Percentiles rank a stretch among this genome's conserved stretches.
These are phyloP conservation scores for Colletotrichum sp. DNA, from an alignment of 2,329 filamentous ascomycete species.

Conservation along the genomic window DNA sequence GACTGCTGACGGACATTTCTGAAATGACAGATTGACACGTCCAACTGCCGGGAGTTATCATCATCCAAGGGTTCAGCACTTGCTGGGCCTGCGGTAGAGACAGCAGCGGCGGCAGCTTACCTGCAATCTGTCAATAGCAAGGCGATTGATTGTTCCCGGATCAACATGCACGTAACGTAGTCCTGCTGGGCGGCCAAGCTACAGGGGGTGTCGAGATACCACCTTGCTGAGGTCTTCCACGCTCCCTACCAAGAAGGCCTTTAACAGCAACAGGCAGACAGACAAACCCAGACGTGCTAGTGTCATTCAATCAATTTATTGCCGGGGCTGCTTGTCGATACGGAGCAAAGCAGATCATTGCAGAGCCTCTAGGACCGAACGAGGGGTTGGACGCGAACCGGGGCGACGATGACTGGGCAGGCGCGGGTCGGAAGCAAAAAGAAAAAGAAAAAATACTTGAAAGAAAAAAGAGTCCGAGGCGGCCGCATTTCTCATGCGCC, in stretches of 20 bases:
- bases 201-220: not conserved
- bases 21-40: not conserved
- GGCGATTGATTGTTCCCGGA: not conserved
- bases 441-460: not conserved
- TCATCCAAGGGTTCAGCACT: not conserved
- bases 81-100: not conserved
- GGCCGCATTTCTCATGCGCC: not conserved
- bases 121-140: not conserved
- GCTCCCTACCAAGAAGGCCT: not conserved
- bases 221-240: not conserved
- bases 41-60: not conserved
- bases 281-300: not conserved
- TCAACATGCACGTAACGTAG: conserved; percentile 3
- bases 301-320: not conserved
- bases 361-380: conserved; percentile 9
- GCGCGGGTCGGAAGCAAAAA: not conserved
- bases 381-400: conserved; percentile 7
- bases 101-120: not conserved
- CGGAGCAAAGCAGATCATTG: not conserved
- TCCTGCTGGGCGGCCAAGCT: not conserved
- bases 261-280: not conserved
- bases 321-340: not conserved
- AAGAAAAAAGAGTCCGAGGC: not conserved
- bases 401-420: not conserved
- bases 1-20: not conserved